These are phyloP conservation scores for Coleophoma crateriformis DNA, from an alignment of 2,329 filamentous ascomycete species.

Conservation along the genomic window DNA sequence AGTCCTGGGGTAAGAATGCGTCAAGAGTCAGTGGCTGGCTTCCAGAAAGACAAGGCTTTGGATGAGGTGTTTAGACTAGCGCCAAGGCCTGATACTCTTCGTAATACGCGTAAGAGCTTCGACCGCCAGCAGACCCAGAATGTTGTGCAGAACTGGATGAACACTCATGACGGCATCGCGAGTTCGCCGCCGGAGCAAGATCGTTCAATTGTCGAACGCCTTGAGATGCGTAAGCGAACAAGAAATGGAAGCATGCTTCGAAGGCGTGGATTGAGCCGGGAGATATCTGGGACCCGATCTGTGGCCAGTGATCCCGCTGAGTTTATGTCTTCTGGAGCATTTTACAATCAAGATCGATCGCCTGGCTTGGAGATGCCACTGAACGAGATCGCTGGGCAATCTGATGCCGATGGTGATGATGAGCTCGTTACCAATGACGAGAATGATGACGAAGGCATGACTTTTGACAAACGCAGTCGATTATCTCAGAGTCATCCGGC, in stretches of 20 bases:
- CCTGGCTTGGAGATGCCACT: neutral
- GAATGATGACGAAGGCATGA: constrained; percentile 47
- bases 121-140: constrained; percentile 71
- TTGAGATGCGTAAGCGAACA: constrained; percentile 39
- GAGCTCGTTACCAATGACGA: constrained; percentile 82
- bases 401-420: constrained; percentile 84
- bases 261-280: constrained; percentile 9
- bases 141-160: constrained; percentile 89
- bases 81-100: constrained; percentile 53
- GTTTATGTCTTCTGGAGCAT: constrained; percentile 39
- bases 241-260: constrained; percentile 16
- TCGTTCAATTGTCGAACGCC: constrained; percentile 47
- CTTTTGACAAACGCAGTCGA: constrained; percentile 33
- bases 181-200: constrained; percentile 56
- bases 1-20: constrained; percentile 67
- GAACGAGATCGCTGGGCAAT: constrained; percentile 46
- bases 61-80: constrained; percentile 84
- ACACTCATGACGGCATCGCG: constrained; percentile 51
- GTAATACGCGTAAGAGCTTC: constrained; percentile 53
- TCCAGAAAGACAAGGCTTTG: constrained; percentile 81
- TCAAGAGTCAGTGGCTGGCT: constrained; percentile 83
- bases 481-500: constrained; percentile 17
- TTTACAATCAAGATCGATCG: constrained; percentile 11
- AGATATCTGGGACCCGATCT: constrained; percentile 46
- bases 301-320: constrained; percentile 60